phyloP scores from a whole-genome alignment of 2,329 filamentous ascomycete genomes.

The Phoma herbarum region DNA sequence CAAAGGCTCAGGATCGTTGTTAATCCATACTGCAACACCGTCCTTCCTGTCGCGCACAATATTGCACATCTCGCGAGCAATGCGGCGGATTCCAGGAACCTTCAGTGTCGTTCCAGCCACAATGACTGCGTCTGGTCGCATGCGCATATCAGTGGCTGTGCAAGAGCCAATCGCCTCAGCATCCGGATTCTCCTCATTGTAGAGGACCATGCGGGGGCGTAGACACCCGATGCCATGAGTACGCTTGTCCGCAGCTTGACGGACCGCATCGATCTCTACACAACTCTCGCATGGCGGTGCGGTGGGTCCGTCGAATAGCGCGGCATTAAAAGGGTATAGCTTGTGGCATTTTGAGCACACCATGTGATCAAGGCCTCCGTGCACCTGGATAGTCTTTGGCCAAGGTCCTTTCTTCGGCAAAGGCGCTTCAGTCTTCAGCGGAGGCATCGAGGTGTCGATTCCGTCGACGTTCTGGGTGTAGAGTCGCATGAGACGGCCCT shows the following conservation, averaged over 20 bases:
- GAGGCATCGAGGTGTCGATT: slow-evolving; percentile 84
- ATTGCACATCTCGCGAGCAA: slow-evolving; percentile 90
- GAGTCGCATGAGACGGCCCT: slow-evolving; percentile 85
- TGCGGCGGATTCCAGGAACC: slow-evolving; percentile 87
- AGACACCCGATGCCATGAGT: slow-evolving; percentile 92
- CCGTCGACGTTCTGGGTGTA: slow-evolving; percentile 98
- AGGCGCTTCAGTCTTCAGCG: slow-evolving; percentile 81
- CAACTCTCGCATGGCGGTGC: slow-evolving; percentile 83
- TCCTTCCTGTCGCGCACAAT: slow-evolving; percentile 83
- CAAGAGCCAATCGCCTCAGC: slow-evolving; percentile 95
- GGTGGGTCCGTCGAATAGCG: slow-evolving; percentile 83
- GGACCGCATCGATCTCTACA: slow-evolving; percentile 75
- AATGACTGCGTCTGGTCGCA: slow-evolving; percentile 87
- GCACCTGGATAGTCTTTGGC: slow-evolving; percentile 92
- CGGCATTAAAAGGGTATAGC: slow-evolving; percentile 77
- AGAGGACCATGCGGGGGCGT: slow-evolving; percentile 91
- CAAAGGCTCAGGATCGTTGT: slow-evolving; percentile 83
- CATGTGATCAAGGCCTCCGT: slow-evolving; percentile 95
- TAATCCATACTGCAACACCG: slow-evolving; percentile 93
- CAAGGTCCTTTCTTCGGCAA: slow-evolving; percentile 86
- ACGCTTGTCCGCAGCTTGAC: slow-evolving; percentile 82
- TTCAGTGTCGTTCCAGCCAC: slow-evolving; percentile 97
- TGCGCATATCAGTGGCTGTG: slow-evolving; percentile 83
- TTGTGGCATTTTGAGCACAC: slow-evolving; percentile 91
- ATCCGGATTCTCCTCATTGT: slow-evolving; percentile 97